Conservation (phyloP, 345 rosid species). For the Bruguiera sexangula region DNA sequence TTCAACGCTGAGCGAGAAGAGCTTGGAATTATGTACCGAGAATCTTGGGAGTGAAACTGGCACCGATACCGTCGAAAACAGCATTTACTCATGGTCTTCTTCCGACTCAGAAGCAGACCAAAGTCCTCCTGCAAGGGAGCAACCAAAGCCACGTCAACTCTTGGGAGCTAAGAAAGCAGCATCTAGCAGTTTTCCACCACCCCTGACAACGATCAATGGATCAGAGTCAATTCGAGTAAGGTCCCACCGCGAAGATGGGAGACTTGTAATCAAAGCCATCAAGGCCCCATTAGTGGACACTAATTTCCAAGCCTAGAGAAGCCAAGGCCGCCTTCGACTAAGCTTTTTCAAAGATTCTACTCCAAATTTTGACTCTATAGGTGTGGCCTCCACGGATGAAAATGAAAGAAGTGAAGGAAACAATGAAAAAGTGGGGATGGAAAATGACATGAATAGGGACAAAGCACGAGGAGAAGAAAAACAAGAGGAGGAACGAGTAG, state of each 20-base stretch:
- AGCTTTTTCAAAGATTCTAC: constrained; percentile 35
- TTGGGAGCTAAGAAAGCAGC: constrained; percentile 28
- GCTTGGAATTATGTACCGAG: constrained; percentile 83
- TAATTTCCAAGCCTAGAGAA: constrained; percentile 59
- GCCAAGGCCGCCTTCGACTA: constrained; percentile 73
- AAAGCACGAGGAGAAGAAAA: constrained; percentile 17
- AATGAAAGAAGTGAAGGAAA: constrained; percentile 1
- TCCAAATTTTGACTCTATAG: constrained; percentile 16
- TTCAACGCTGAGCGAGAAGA: constrained; percentile 57
- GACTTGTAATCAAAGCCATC: constrained; percentile 55
- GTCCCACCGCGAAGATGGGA: constrained; percentile 69
- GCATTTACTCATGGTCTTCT: constrained; percentile 30
- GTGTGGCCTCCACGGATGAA: constrained; percentile 11
- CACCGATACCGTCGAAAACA: constrained; percentile 38
- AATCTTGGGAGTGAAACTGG: constrained; percentile 82
- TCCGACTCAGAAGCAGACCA: constrained; percentile 2
- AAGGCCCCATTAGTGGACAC: constrained; percentile 31
- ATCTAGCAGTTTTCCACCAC: constrained; percentile 62
- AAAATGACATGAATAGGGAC: constrained; percentile 14
- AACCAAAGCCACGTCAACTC: constrained; percentile 17
- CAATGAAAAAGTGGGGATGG: not conserved
- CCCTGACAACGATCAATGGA: constrained; percentile 65
- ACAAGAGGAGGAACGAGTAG: not conserved
- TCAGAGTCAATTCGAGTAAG: constrained; percentile 43
- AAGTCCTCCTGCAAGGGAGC: constrained; percentile 29